Conservation (phyloP, 2,329 filamentous ascomycete genomes). For the Sarocladium kiliense region DNA sequence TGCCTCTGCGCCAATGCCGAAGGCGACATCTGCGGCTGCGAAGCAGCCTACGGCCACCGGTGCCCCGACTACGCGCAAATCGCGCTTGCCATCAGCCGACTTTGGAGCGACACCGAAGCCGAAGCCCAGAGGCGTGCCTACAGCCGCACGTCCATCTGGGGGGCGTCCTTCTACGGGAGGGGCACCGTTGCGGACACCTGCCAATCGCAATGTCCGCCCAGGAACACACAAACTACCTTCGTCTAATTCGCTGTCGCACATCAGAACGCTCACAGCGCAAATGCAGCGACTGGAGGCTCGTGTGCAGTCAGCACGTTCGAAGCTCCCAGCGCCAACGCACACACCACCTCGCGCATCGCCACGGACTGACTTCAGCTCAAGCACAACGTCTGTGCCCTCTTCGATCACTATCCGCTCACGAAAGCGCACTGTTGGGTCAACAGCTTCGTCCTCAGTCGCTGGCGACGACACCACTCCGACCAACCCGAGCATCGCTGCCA, state of each 20-base stretch:
- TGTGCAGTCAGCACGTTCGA: constrained; percentile 86
- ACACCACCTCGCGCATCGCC: constrained; percentile 82
- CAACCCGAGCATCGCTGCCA: constrained; percentile 30
- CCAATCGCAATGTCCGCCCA: constrained; percentile 51
- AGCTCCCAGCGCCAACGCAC: constrained; percentile 73
- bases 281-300: constrained; percentile 95
- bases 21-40: constrained; percentile 28
- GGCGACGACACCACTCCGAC: constrained; percentile 48
- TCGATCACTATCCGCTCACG: constrained; percentile 62
- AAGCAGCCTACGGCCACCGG: constrained; percentile 31
- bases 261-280: constrained; percentile 88
- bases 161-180: constrained; percentile 37
- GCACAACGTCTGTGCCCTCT: constrained; percentile 41
- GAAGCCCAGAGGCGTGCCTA: constrained; percentile 42
- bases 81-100: constrained; percentile 51
- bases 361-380: constrained; percentile 34
- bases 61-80: constrained; percentile 32
- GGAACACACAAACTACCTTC: constrained; percentile 46
- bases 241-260: constrained; percentile 78
- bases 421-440: constrained; percentile 60
- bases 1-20: constrained; percentile 58
- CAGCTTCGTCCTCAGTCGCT: constrained; percentile 43
- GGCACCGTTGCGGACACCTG: constrained; percentile 42
- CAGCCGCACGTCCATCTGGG: constrained; percentile 27
- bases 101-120: constrained; percentile 52